Percentiles rank a stretch among this genome's conserved stretches.
Evolutionary conservation across 1,284 basidiomycete species (phyloP).

Genomic region (Heterobasidion occidentale): DNA sequence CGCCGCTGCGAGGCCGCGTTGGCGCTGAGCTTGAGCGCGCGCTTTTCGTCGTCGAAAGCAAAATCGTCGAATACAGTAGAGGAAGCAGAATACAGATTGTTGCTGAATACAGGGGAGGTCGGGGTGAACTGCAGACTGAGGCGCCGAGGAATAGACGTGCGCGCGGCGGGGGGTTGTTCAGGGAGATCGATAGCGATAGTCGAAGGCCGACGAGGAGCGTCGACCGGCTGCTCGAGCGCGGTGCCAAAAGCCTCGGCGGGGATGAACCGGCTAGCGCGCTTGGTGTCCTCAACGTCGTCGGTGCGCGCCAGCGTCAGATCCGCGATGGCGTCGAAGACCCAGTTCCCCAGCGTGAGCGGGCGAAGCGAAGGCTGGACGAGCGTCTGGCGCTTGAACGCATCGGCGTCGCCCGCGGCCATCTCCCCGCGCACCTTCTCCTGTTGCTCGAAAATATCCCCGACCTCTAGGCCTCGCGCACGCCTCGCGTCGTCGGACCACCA

Average conservation of each 20-base stretch:
- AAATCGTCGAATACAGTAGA: slow-evolving; percentile 27
- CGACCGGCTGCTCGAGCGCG: background rate
- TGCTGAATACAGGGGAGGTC: slow-evolving; percentile 35
- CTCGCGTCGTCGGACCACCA: slow-evolving; percentile 21
- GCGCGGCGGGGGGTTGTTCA: slow-evolving; percentile 17
- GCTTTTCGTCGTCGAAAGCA: slow-evolving; percentile 26
- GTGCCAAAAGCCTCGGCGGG: slow-evolving; percentile 25
- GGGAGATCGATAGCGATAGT: slow-evolving; percentile 23
- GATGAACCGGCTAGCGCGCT: slow-evolving; percentile 27
- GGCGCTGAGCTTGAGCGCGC: slow-evolving; percentile 15
- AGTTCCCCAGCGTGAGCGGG: slow-evolving; percentile 44
- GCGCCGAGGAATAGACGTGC: slow-evolving; percentile 26
- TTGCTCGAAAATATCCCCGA: slow-evolving; percentile 32
- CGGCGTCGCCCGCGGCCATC: slow-evolving; percentile 15
- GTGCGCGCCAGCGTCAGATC: slow-evolving; percentile 44
- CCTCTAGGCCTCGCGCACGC: slow-evolving; percentile 28
- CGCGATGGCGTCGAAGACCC: slow-evolving; percentile 74
- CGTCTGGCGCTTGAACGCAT: slow-evolving; percentile 27
- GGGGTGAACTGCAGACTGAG: slow-evolving; percentile 61
- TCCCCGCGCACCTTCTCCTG: slow-evolving; percentile 28
- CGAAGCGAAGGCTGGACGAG: slow-evolving; percentile 23
- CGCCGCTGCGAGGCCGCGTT: slow-evolving; percentile 10
- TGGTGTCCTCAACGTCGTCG: background rate
- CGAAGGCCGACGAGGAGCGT: slow-evolving; percentile 21
- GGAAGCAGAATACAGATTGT: slow-evolving; percentile 18